These are phyloP conservation scores for Amylocystis lapponica DNA, from an alignment of 768 basidiomycete genomes.

Conservation along the genomic window DNA sequence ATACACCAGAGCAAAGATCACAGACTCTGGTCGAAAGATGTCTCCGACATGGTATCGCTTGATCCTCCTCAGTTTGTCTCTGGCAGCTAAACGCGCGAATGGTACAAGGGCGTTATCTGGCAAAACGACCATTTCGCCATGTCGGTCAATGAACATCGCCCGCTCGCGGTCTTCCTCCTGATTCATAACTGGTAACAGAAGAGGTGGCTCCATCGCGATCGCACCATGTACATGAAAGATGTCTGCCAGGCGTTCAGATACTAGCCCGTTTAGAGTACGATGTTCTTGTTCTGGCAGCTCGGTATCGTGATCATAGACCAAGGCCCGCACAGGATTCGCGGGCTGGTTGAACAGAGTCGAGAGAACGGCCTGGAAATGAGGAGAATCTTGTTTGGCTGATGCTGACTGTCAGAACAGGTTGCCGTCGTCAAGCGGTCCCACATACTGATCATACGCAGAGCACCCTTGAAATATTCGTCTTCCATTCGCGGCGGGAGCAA, in stretches of 20 bases:
- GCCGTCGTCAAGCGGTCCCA: no score
- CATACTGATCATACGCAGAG: slow-evolving; percentile 70
- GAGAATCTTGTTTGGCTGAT: slow-evolving; percentile 72
- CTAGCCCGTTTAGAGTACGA: slow-evolving; percentile 63
- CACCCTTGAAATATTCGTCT: slow-evolving; percentile 82
- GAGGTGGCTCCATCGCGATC: slow-evolving; percentile 77
- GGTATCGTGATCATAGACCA: slow-evolving; percentile 68
- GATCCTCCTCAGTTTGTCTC: slow-evolving; percentile 58
- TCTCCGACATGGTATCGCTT: slow-evolving; percentile 80
- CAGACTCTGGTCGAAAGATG: slow-evolving; percentile 66
- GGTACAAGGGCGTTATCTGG: slow-evolving; percentile 69
- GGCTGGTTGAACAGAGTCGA: slow-evolving; percentile 74
- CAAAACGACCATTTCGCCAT: slow-evolving; percentile 69
- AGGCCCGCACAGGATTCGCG: slow-evolving; percentile 55
- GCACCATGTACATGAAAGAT: slow-evolving; percentile 90
- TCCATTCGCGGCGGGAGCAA: slow-evolving; percentile 73
- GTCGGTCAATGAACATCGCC: slow-evolving; percentile 73
- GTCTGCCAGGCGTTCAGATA: slow-evolving; percentile 67
- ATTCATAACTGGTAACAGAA: slow-evolving; percentile 71
- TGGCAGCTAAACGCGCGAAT: slow-evolving; percentile 80
- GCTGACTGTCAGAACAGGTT: neutral
- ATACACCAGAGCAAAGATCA: slow-evolving; percentile 10
- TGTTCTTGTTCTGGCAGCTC: slow-evolving; percentile 71
- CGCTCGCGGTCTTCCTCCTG: slow-evolving; percentile 51
- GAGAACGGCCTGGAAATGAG: slow-evolving; percentile 74